Evolutionary conservation across 352 stramenopile species (phyloP).

Genomic region (Globisporangium takayamanum): DNA sequence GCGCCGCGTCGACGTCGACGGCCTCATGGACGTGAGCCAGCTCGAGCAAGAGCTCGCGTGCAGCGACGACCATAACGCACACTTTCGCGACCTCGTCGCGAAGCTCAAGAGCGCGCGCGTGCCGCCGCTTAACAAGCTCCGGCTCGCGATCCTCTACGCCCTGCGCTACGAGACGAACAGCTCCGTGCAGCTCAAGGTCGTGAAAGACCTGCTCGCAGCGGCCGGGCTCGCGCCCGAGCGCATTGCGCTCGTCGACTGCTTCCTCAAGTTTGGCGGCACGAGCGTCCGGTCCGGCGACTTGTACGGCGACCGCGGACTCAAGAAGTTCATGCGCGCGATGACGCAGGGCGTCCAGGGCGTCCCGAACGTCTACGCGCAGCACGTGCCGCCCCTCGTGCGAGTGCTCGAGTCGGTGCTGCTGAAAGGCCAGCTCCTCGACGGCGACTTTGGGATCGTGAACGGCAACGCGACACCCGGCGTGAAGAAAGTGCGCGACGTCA

Average conservation of each 20-base stretch:
- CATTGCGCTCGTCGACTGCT: slow-evolving; percentile 51
- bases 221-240: slow-evolving; percentile 37
- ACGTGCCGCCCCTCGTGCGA: slow-evolving; percentile 94
- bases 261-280: slow-evolving; percentile 68
- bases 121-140: slow-evolving; percentile 96
- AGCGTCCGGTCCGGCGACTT: slow-evolving; percentile 63
- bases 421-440: slow-evolving; percentile 72
- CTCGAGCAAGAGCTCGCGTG: slow-evolving; percentile 93
- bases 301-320: slow-evolving; percentile 77
- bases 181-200: slow-evolving; percentile 71
- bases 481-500: slow-evolving; percentile 94
- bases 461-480: slow-evolving; percentile 94
- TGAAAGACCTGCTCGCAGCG: slow-evolving; percentile 61
- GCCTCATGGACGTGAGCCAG: slow-evolving; percentile 97
- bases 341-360: slow-evolving; percentile 94
- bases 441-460: slow-evolving; percentile 94
- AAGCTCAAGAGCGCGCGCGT: slow-evolving; percentile 81
- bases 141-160: slow-evolving; percentile 97
- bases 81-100: slow-evolving; percentile 75
- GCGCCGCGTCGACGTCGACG: slow-evolving; percentile 94
- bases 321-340: slow-evolving; percentile 88
- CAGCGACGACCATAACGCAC: slow-evolving; percentile 72
- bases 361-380: slow-evolving; percentile 98
- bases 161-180: slow-evolving; percentile 95
- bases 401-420: slow-evolving; percentile 84